Conservation (phyloP, 2,329 filamentous ascomycete species). For the Anisogramma anomala region DNA sequence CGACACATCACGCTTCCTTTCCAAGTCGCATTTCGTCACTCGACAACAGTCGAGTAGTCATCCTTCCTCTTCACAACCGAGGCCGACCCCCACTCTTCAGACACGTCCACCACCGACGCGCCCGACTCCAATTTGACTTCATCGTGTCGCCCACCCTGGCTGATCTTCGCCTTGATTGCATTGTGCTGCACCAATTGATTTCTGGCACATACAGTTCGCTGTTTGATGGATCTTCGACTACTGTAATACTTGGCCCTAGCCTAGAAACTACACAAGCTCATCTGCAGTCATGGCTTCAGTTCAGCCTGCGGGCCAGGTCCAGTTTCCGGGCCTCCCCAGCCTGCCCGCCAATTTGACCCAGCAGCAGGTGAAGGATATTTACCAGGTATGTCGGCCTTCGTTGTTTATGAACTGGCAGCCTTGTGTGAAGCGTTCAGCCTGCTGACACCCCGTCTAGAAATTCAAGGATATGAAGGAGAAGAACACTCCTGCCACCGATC, state of each 20-base stretch:
- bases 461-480: conserved; percentile 80
- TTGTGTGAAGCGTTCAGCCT: too few species aligned
- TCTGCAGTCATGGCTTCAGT: conserved; percentile 62
- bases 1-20: too few species aligned
- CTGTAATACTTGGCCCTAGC: conserved; percentile 18
- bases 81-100: conserved; percentile 4
- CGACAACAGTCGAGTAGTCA: not conserved
- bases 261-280: conserved; percentile 16
- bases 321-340: conserved; percentile 40
- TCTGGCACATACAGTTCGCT: conserved; percentile 4
- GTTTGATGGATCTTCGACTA: conserved; percentile 27
- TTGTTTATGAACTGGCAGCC: not conserved
- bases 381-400: conserved; percentile 37
- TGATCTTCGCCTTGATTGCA: conserved; percentile 2
- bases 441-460: conserved; percentile 50
- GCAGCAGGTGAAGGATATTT: conserved; percentile 67
- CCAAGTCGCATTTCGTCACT: conserved; percentile 3
- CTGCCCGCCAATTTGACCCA: conserved; percentile 60
- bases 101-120: conserved; percentile 9
- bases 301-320: conserved; percentile 58
- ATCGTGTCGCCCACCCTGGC: conserved; percentile 5
- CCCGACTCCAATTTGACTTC: conserved; percentile 1
- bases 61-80: not conserved
- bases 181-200: not conserved
- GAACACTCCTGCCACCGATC: conserved; percentile 70